These are phyloP conservation scores for Metschnikowia reukaufii DNA, from an alignment of 805 yeast species.

Conservation along the genomic window DNA sequence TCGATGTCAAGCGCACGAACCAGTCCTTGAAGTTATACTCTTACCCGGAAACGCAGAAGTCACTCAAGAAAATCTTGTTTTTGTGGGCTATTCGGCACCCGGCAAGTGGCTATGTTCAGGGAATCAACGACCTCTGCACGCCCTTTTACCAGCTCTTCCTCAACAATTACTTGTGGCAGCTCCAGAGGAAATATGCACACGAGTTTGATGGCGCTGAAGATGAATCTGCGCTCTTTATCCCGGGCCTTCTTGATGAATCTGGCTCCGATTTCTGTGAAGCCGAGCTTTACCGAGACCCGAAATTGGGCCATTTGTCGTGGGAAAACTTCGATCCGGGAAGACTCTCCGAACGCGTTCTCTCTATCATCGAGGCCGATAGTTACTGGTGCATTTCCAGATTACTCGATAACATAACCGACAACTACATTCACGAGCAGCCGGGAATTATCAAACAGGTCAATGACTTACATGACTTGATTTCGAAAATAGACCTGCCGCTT, in stretches of 20 bases:
- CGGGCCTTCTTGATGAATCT: conserved; percentile 32
- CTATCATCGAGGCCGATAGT: conserved; percentile 88
- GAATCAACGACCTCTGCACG: conserved; percentile 90
- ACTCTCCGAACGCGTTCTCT: conserved; percentile 58
- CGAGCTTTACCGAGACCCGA: conserved; percentile 27
- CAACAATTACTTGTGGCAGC: conserved; percentile 56
- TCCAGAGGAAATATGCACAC: conserved; percentile 26
- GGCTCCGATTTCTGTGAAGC: conserved; percentile 26
- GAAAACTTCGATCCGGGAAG: conserved; percentile 62
- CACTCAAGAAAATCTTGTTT: conserved; percentile 78
- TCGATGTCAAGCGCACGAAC: conserved; percentile 92
- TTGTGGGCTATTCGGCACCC: conserved; percentile 97
- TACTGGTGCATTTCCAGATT: conserved; percentile 95
- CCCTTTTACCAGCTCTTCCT: conserved; percentile 90
- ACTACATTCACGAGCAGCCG: conserved; percentile 97
- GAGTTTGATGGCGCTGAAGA: conserved; percentile 20
- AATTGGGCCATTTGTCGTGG: conserved; percentile 33
- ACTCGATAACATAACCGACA: conserved; percentile 93
- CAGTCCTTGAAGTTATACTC: conserved; percentile 78
- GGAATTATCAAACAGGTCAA: conserved; percentile 91
- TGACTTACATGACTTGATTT: conserved; percentile 72
- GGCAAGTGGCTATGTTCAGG: conserved; percentile 97
- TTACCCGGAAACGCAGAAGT: conserved; percentile 66
- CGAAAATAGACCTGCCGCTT: conserved; percentile 73
- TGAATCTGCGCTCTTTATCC: conserved; percentile 31